A percentile compares a stretch with the other conserved stretches of the same genome.
These are phyloP conservation scores for Alternaria infectoria DNA, from an alignment of 2,329 filamentous ascomycete species.

Conservation along the genomic window DNA sequence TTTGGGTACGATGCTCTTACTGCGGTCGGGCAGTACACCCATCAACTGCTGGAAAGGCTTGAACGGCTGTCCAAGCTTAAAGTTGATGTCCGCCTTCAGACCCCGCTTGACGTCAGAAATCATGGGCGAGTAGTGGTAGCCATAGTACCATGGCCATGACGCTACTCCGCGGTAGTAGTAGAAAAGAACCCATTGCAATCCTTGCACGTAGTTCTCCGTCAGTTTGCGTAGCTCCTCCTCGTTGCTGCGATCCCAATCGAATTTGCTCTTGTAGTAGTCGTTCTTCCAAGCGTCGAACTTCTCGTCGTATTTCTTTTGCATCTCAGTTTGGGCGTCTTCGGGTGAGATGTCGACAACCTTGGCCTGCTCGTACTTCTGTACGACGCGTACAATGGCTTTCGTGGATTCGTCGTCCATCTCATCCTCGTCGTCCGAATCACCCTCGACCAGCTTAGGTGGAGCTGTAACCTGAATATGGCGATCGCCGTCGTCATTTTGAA, in stretches of 20 bases:
- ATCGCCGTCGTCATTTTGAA: slow-evolving; percentile 68
- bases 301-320: slow-evolving; percentile 84
- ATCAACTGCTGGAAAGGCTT: slow-evolving; percentile 95
- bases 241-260: slow-evolving; percentile 83
- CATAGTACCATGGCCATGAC: slow-evolving; percentile 98
- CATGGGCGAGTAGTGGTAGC: slow-evolving; percentile 96
- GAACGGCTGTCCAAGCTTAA: slow-evolving; percentile 94
- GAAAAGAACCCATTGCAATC: slow-evolving; percentile 95
- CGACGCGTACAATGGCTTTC: slow-evolving; percentile 81
- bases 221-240: slow-evolving; percentile 81
- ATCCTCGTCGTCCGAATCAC: slow-evolving; percentile 68
- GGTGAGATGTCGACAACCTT: slow-evolving; percentile 79
- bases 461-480: slow-evolving; percentile 70
- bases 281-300: slow-evolving; percentile 95
- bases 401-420: slow-evolving; percentile 82
- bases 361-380: slow-evolving; percentile 90
- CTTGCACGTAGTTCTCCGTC: slow-evolving; percentile 96
- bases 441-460: slow-evolving; percentile 57
- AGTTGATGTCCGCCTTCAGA: slow-evolving; percentile 84
- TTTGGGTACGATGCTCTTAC: slow-evolving; percentile 90
- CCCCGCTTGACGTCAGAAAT: slow-evolving; percentile 95
- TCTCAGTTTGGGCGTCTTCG: slow-evolving; percentile 78
- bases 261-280: slow-evolving; percentile 89
- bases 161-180: slow-evolving; percentile 98
- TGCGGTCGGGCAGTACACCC: slow-evolving; percentile 96